Conservation (phyloP, 805 yeast species). For the Barnettozyma siamensis region DNA sequence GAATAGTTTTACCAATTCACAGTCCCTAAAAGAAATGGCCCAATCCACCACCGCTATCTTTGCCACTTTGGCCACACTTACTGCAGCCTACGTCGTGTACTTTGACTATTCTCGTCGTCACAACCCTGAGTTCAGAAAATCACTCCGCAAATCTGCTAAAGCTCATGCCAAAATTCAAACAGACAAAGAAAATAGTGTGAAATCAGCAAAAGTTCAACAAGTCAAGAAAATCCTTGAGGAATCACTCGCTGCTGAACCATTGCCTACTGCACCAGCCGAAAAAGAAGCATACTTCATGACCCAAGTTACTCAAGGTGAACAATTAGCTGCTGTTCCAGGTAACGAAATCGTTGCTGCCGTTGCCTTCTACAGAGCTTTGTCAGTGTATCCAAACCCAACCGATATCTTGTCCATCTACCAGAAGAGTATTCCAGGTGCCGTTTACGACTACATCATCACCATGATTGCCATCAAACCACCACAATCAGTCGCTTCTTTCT, state of each 20-base stretch:
- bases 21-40: background rate
- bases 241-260: constrained; percentile 66
- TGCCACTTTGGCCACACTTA: constrained; percentile 37
- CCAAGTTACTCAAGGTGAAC: constrained; percentile 84
- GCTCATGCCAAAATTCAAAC: constrained; percentile 55
- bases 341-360: constrained; percentile 80
- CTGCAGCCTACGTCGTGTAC: constrained; percentile 74
- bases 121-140: constrained; percentile 74
- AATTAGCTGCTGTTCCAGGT: constrained; percentile 58
- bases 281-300: constrained; percentile 77
- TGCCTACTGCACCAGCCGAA: constrained; percentile 63
- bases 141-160: constrained; percentile 57
- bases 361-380: constrained; percentile 86
- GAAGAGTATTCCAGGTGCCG: constrained; percentile 75
- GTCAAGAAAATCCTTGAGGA: constrained; percentile 56
- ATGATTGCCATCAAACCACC: constrained; percentile 93
- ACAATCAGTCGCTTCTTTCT: constrained; percentile 60
- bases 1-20: too few species aligned
- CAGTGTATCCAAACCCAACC: constrained; percentile 92
- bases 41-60: constrained; percentile 19
- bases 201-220: constrained; percentile 52
- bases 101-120: constrained; percentile 91
- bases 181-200: constrained; percentile 48
- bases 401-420: constrained; percentile 87
- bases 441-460: constrained; percentile 77